Percentiles rank a stretch among this genome's conserved stretches.
Evolutionary conservation across 2,329 filamentous ascomycete species (phyloP).

Genomic region (Chrysosphaeria jannelii): DNA sequence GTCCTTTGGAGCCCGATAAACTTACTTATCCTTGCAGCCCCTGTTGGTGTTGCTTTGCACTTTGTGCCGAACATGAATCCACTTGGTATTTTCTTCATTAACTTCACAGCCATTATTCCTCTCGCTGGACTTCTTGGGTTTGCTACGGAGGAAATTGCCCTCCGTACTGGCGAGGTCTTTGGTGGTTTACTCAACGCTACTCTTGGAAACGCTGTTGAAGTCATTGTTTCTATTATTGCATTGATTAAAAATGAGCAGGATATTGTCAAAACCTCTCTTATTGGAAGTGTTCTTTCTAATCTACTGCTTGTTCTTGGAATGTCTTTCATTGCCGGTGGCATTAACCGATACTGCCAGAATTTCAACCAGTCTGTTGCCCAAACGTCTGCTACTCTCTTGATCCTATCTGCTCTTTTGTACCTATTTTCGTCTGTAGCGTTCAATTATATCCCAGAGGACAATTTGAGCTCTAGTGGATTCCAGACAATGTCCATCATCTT

Average conservation of each 20-base stretch:
- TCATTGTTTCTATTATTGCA: conserved; percentile 37
- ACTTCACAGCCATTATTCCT: conserved; percentile 46
- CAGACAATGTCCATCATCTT: conserved; percentile 71
- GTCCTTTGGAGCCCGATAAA: too few relatives aligned
- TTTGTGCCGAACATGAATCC: too few relatives aligned
- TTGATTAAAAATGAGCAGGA: conserved; percentile 38
- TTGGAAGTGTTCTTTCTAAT: conserved; percentile 76
- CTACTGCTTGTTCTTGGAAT: conserved; percentile 72
- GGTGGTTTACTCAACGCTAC: conserved; percentile 73
- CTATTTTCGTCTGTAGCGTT: conserved; percentile 78
- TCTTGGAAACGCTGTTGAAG: conserved; percentile 52
- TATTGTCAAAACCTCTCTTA: conserved; percentile 68
- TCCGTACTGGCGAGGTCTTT: conserved; percentile 46
- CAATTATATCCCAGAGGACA: conserved; percentile 39
- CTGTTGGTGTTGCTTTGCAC: too few relatives aligned
- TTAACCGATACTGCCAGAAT: conserved; percentile 72
- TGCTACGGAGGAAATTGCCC: conserved; percentile 47
- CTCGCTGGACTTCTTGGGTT: conserved; percentile 40
- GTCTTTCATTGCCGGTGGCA: conserved; percentile 63
- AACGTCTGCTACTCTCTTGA: conserved; percentile 82
- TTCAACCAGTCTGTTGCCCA: conserved; percentile 90
- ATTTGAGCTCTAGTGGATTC: conserved; percentile 34
- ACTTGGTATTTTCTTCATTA: conserved; percentile 50
- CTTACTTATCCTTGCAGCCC: too few relatives aligned
- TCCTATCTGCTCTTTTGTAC: conserved; percentile 67